Evolutionary conservation across 2,329 filamentous ascomycete genomes (phyloP).

Genomic region (Phyllosticta paracitricarpa): DNA sequence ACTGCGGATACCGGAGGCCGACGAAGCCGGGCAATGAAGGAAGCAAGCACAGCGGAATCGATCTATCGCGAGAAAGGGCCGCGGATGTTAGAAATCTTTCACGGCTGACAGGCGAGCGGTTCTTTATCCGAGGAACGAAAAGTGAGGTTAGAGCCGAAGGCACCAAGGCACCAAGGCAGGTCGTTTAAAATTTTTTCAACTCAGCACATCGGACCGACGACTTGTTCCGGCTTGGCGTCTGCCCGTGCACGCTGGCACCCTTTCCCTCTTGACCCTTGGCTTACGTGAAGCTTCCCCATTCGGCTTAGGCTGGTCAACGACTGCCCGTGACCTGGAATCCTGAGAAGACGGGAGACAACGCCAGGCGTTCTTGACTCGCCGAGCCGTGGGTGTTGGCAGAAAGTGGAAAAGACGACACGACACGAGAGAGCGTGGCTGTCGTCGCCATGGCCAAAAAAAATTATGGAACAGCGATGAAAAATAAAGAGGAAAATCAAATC

Average conservation of each 20-base stretch:
- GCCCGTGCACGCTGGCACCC: neutral
- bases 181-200: neutral
- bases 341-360: no score
- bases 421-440: no score
- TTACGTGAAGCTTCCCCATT: neutral
- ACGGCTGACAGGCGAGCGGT: neutral
- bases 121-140: neutral
- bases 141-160: neutral
- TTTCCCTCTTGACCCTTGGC: neutral
- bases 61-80: neutral
- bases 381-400: neutral
- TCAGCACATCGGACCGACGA: neutral
- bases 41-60: neutral
- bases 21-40: neutral
- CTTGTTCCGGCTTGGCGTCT: neutral
- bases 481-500: neutral
- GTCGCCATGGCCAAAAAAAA: neutral
- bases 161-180: neutral
- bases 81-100: neutral
- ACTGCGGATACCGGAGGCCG: neutral
- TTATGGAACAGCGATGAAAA: neutral
- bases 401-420: neutral
- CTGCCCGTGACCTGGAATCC: neutral
- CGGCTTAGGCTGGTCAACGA: neutral
- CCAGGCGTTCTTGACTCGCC: no score